Conservation (phyloP, 345 rosid genomes). For the Leavenworthia alabamica region DNA sequence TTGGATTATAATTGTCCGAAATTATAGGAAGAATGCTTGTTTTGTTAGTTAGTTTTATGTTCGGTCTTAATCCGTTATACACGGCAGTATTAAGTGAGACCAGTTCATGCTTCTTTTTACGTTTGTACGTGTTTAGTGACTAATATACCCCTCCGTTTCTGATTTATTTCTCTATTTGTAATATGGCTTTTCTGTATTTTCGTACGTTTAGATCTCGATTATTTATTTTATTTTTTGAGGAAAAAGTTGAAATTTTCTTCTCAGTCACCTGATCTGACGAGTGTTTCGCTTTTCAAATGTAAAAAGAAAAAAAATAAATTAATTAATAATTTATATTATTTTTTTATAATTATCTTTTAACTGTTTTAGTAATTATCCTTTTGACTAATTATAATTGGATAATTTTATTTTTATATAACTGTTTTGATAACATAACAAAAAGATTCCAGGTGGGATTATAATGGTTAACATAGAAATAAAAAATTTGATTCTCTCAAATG, state of each 20-base stretch:
- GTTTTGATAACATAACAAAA: background rate
- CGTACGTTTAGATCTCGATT: background rate
- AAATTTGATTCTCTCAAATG: background rate
- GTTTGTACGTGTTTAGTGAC: background rate
- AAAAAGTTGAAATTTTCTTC: background rate
- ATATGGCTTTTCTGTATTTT: background rate
- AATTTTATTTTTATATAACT: background rate
- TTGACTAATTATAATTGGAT: too few species aligned
- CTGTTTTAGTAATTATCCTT: too few species aligned
- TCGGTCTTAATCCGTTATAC: background rate
- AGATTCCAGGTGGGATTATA: background rate
- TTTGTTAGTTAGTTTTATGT: background rate
- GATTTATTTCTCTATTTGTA: background rate
- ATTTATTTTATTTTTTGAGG: background rate
- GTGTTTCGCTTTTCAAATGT: background rate
- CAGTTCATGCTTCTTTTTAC: background rate
- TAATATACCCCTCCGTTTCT: background rate
- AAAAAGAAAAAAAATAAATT: background rate
- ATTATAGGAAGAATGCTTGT: background rate
- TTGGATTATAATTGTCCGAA: background rate
- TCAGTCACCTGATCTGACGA: slow-evolving; percentile 16
- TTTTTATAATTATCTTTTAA: too few species aligned
- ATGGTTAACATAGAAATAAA: background rate
- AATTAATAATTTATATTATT: too few species aligned
- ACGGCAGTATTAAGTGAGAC: background rate